phyloP scores from a whole-genome alignment of 2,329 filamentous ascomycete species.

The Neonectria hederae region DNA sequence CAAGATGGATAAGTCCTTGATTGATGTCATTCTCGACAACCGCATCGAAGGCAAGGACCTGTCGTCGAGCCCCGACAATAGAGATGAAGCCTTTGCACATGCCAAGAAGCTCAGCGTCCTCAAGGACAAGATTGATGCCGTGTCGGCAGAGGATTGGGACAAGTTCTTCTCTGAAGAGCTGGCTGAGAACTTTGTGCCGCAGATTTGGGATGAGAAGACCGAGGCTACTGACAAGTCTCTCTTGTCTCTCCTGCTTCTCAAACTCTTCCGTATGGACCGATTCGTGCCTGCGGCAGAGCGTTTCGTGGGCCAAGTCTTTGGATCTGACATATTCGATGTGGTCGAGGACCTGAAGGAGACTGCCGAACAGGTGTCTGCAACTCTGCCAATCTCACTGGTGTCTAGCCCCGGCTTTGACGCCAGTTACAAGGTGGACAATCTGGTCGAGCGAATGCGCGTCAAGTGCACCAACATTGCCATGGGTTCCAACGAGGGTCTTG shows the following conservation, averaged over 20 bases:
- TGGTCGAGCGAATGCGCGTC: conserved; percentile 85
- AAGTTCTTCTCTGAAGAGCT: conserved; percentile 86
- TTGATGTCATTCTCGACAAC: conserved; percentile 87
- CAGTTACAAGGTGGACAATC: conserved; percentile 96
- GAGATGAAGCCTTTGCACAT: conserved; percentile 73
- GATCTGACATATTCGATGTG: conserved; percentile 81
- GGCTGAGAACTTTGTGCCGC: conserved; percentile 84
- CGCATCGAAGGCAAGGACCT: conserved; percentile 80
- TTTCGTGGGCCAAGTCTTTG: conserved; percentile 90
- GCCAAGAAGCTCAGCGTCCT: conserved; percentile 77
- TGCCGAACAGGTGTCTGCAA: conserved; percentile 83
- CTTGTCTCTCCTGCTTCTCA: conserved; percentile 86
- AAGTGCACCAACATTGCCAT: conserved; percentile 97
- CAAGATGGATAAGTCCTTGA: conserved; percentile 89
- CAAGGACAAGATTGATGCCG: conserved; percentile 73
- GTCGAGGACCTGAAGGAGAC: conserved; percentile 87
- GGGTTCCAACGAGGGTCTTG: conserved; percentile 94
- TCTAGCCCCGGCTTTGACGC: conserved; percentile 98
- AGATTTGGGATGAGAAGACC: conserved; percentile 72
- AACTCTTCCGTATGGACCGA: conserved; percentile 93
- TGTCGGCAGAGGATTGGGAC: conserved; percentile 76
- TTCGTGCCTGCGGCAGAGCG: conserved; percentile 92
- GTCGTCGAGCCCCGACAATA: conserved; percentile 71
- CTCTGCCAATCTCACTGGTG: conserved; percentile 87
- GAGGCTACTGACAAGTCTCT: conserved; percentile 79